These are phyloP conservation scores for Trypanosoma avium DNA, from an alignment of 208 protist genomes.

Conservation along the genomic window DNA sequence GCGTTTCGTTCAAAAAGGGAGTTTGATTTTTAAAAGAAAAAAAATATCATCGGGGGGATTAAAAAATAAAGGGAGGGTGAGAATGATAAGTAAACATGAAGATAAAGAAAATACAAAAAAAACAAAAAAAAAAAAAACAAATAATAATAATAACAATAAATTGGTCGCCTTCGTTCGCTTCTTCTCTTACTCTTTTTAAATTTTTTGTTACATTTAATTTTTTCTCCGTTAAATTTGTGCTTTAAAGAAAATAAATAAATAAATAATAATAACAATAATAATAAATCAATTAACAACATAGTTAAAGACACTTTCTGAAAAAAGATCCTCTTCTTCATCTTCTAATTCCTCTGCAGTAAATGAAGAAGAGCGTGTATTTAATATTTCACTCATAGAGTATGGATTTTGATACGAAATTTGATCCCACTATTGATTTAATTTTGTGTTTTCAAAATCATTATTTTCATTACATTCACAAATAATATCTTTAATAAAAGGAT, in stretches of 20 bases:
- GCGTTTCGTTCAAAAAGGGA: not conserved
- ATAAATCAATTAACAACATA: not conserved
- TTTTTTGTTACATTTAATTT: too few relatives aligned
- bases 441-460: not conserved
- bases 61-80: too few relatives aligned
- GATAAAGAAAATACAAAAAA: not conserved
- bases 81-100: too few relatives aligned
- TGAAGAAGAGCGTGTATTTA: not conserved
- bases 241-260: not conserved
- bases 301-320: conserved; percentile 3
- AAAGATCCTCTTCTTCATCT: not conserved
- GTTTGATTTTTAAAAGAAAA: not conserved
- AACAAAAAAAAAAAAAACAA: not conserved
- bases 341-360: conserved; percentile 1
- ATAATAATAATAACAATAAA: not conserved
- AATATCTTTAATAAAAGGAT: conserved; percentile 33
- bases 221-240: too few relatives aligned
- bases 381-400: not conserved
- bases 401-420: not conserved
- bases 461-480: not conserved
- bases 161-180: too few relatives aligned
- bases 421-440: not conserved
- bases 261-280: not conserved
- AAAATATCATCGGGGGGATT: too few relatives aligned
- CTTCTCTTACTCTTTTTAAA: too few relatives aligned